Evolutionary conservation across 768 basidiomycete genomes (phyloP).

Genomic region (Epithele typhae): DNA sequence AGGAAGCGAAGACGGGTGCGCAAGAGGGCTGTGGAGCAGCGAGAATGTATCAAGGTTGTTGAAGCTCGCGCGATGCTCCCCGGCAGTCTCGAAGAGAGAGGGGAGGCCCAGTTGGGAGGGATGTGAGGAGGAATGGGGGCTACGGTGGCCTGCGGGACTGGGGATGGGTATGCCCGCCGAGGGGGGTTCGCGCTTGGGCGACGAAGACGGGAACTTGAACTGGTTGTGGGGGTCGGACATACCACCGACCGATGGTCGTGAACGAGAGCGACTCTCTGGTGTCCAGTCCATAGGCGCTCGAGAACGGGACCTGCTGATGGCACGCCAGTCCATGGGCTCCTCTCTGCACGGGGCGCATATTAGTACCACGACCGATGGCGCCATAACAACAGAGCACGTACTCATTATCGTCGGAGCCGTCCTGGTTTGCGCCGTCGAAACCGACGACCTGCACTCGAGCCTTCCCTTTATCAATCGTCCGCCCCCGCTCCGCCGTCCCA

Average conservation of each 20-base stretch:
- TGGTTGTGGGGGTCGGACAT: constrained; percentile 24
- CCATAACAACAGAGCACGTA: constrained; percentile 38
- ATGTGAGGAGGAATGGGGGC: constrained; percentile 17
- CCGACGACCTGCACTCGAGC: constrained; percentile 73
- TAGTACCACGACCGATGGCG: constrained; percentile 17
- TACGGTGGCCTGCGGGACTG: constrained; percentile 21
- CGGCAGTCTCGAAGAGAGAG: constrained; percentile 22
- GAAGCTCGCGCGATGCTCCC: constrained; percentile 13
- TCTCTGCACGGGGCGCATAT: constrained; percentile 19
- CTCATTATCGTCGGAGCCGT: constrained; percentile 70
- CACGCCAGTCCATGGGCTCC: constrained; percentile 88
- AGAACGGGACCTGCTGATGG: constrained; percentile 86
- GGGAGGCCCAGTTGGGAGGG: constrained; percentile 18
- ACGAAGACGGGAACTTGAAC: constrained; percentile 26
- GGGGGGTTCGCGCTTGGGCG: constrained; percentile 20
- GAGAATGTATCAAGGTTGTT: constrained; percentile 20
- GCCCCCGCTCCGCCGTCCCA: constrained; percentile 42
- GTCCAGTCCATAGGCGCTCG: constrained; percentile 92
- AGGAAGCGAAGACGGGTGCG: constrained; percentile 68
- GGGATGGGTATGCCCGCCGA: constrained; percentile 26
- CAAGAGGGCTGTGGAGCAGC: constrained; percentile 23
- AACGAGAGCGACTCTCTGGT: constrained; percentile 71
- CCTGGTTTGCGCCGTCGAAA: constrained; percentile 74
- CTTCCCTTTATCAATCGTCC: constrained; percentile 79
- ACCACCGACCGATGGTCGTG: constrained; percentile 59